Conservation (phyloP, 352 stramenopile genomes). For the Globisporangium paddicum region DNA sequence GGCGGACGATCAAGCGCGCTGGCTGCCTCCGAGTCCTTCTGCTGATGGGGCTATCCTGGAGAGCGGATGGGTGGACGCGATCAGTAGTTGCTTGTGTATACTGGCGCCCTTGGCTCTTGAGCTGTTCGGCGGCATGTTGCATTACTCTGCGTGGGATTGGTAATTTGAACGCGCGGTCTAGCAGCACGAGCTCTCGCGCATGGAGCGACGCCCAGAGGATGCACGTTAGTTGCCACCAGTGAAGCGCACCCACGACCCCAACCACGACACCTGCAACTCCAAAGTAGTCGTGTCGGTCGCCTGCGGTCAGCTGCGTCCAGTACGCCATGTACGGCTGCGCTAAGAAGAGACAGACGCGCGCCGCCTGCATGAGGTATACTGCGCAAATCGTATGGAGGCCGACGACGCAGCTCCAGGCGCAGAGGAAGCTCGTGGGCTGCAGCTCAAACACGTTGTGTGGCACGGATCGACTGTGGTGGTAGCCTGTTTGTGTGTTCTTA, state of each 20-base stretch:
- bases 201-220: background rate
- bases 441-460: background rate
- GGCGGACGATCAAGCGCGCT: background rate
- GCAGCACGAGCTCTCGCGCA: constrained; percentile 1
- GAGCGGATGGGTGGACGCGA: background rate
- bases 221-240: constrained; percentile 6
- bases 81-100: too few species aligned
- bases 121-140: background rate
- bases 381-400: constrained; percentile 5
- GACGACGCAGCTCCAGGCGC: constrained; percentile 1
- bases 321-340: constrained; percentile 1
- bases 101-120: background rate
- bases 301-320: background rate
- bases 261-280: background rate
- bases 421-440: background rate
- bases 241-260: background rate
- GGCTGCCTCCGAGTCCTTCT: background rate
- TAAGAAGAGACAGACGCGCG: background rate
- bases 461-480: too few species aligned
- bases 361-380: constrained; percentile 1
- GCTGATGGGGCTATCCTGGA: background rate
- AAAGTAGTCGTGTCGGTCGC: background rate
- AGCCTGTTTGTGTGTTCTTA: background rate
- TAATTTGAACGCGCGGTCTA: background rate
- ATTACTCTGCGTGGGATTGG: background rate